A percentile compares a stretch with the other conserved stretches of the same genome.
These are phyloP conservation scores for Neurospora africana DNA, from an alignment of 495 filamentous ascomycete species.

Conservation along the genomic window DNA sequence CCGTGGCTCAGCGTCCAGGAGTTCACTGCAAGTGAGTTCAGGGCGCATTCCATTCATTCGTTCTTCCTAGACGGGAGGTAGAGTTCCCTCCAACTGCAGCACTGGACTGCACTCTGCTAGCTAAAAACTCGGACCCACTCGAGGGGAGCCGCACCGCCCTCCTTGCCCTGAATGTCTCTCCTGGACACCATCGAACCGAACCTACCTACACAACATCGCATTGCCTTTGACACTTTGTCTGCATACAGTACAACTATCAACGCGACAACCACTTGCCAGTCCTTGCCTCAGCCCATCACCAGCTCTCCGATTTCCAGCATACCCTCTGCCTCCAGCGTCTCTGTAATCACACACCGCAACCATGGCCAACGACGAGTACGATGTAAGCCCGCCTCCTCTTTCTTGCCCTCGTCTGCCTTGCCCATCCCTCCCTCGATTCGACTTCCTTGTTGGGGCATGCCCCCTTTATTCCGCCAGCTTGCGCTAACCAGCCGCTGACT, in stretches of 20 bases:
- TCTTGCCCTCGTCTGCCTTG: neutral
- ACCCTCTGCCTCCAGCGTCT: neutral
- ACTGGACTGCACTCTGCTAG: neutral
- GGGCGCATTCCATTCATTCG: neutral
- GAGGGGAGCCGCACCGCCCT: slow-evolving; percentile 23
- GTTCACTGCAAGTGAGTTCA: neutral
- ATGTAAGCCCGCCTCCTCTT: slow-evolving; percentile 57
- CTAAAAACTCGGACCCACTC: slow-evolving; percentile 17
- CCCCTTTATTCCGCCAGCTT: neutral
- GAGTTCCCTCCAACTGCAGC: neutral
- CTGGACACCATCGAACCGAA: slow-evolving; percentile 13
- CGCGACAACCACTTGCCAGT: neutral
- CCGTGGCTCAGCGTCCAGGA: neutral
- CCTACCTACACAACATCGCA: neutral
- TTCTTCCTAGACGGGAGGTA: no score
- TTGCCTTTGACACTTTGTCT: slow-evolving; percentile 7
- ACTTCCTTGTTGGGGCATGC: neutral
- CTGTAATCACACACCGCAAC: slow-evolving; percentile 17
- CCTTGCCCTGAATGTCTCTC: slow-evolving; percentile 17
- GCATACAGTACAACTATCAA: slow-evolving; percentile 5
- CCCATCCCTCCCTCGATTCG: neutral
- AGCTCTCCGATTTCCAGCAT: neutral
- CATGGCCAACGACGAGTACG: slow-evolving; percentile 99
- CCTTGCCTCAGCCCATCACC: slow-evolving; percentile 13
- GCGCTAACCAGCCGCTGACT: slow-evolving; percentile 25